These are phyloP conservation scores for Gentiana macrophylla DNA, from an alignment of 257 asterid species.

Conservation along the genomic window DNA sequence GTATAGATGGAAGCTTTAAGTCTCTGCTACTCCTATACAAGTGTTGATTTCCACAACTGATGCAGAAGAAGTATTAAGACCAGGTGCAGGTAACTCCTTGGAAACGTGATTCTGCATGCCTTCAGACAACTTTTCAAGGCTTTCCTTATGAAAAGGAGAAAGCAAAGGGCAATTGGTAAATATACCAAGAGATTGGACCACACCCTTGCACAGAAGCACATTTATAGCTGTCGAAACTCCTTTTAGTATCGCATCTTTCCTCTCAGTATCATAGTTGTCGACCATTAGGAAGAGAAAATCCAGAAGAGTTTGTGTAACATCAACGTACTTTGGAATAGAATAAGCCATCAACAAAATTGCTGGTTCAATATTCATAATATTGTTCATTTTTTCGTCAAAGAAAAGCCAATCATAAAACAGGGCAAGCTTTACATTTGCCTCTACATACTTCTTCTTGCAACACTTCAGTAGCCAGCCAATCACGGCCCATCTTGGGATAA, in stretches of 20 bases:
- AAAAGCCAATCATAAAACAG: slow-evolving; percentile 78
- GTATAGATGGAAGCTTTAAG: neutral
- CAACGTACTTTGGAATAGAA: slow-evolving; percentile 55
- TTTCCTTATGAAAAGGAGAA: slow-evolving; percentile 52
- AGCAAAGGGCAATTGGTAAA: slow-evolving; percentile 37
- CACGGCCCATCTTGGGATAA: slow-evolving; percentile 74
- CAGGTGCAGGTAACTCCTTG: slow-evolving; percentile 2
- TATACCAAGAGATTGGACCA: slow-evolving; percentile 50
- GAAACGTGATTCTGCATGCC: slow-evolving; percentile 11
- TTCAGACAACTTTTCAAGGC: slow-evolving; percentile 31
- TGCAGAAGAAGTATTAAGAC: neutral
- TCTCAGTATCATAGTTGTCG: slow-evolving; percentile 62
- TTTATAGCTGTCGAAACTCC: slow-evolving; percentile 52
- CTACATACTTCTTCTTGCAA: slow-evolving; percentile 37
- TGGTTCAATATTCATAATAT: slow-evolving; percentile 69
- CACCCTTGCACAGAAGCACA: slow-evolving; percentile 36
- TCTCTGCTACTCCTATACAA: neutral
- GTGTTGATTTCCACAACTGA: neutral
- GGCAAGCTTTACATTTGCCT: slow-evolving; percentile 65
- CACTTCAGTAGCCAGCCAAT: slow-evolving; percentile 64
- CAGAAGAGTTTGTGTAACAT: slow-evolving; percentile 59
- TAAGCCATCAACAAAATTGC: slow-evolving; percentile 58
- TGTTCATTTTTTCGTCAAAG: slow-evolving; percentile 57
- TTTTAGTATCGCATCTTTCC: slow-evolving; percentile 41
- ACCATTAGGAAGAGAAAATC: slow-evolving; percentile 53